Evolutionary conservation across 257 asterid species (phyloP).

Genomic region (Solanum chilense): DNA sequence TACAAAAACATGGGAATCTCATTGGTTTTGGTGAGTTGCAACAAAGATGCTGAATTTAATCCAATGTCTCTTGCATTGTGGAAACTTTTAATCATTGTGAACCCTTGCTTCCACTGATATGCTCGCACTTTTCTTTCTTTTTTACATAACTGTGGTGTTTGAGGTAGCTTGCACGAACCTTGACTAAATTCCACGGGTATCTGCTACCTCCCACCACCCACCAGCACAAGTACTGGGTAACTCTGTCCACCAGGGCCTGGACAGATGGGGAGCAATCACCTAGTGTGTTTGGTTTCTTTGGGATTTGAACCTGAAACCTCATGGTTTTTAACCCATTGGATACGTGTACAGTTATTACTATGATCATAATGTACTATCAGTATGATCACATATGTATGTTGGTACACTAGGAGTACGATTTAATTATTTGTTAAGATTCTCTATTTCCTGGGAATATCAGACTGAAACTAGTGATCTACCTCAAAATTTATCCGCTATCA

Average conservation of each 20-base stretch:
- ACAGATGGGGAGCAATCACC: neutral
- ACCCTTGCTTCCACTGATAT: neutral
- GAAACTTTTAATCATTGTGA: neutral
- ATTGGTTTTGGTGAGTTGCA: constrained; percentile 74
- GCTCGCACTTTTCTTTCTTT: neutral
- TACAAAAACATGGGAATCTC: constrained; percentile 73
- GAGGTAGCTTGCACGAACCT: neutral
- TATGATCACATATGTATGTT: neutral
- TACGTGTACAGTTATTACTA: neutral
- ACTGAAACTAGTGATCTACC: neutral
- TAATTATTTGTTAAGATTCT: neutral
- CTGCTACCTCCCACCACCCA: neutral
- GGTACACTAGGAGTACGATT: neutral
- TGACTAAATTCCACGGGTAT: neutral
- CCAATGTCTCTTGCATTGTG: neutral
- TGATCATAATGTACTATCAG: neutral
- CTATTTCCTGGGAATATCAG: neutral
- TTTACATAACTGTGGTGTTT: neutral
- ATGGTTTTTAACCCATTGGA: neutral
- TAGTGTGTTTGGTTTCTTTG: neutral
- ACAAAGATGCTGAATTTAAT: neutral
- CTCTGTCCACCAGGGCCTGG: neutral
- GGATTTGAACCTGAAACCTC: neutral
- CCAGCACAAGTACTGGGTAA: neutral
- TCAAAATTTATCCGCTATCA: neutral